phyloP scores from a whole-genome alignment of 1,139 yeast species.

The Lodderomyces metapsilosis region DNA sequence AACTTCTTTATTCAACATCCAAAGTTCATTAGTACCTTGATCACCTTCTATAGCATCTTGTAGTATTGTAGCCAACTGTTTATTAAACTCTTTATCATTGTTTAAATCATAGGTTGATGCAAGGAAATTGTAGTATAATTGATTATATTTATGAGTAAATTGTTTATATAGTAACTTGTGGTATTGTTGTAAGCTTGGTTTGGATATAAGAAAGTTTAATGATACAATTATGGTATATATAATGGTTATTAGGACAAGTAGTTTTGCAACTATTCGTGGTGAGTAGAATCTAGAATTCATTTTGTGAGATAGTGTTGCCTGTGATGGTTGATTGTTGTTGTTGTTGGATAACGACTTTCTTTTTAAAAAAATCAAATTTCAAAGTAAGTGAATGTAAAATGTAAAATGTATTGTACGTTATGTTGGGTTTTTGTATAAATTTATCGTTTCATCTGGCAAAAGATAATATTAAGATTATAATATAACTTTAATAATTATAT shows the following conservation, averaged over 20 bases:
- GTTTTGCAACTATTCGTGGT: constrained; percentile 13
- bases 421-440: too few species aligned
- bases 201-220: constrained; percentile 10
- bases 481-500: too few species aligned
- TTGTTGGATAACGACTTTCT: too few species aligned
- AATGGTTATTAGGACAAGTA: constrained; percentile 13
- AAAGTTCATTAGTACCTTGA: constrained; percentile 20
- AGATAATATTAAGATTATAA: too few species aligned
- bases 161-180: constrained; percentile 11
- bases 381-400: too few species aligned
- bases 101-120: constrained; percentile 21
- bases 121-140: constrained; percentile 21
- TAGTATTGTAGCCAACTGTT: constrained; percentile 15
- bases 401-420: too few species aligned
- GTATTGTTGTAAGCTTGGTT: constrained; percentile 16
- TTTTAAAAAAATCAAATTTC: too few species aligned
- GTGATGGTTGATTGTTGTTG: background rate
- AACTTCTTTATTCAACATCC: constrained; percentile 23
- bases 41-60: constrained; percentile 20
- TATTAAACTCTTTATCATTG: constrained; percentile 14
- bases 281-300: constrained; percentile 3
- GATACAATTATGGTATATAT: constrained; percentile 16
- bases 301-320: too few species aligned
- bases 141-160: constrained; percentile 19
- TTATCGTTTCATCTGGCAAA: too few species aligned